Evolutionary conservation across 1,139 yeast species (phyloP).

Genomic region (Pichia sp.): DNA sequence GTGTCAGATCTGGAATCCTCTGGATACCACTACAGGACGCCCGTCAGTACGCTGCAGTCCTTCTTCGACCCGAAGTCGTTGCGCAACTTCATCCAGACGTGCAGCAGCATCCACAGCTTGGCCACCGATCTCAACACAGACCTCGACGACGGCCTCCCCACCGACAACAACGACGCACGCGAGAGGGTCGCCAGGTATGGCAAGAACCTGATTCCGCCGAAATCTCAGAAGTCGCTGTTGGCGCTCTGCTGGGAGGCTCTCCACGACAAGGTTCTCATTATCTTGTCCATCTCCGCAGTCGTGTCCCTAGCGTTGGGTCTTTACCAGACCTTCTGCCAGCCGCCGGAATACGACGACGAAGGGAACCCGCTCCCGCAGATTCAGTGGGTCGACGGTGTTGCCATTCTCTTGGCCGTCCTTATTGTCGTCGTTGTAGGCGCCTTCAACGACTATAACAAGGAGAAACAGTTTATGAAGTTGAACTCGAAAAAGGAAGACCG

Average conservation of each 20-base stretch:
- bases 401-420: constrained; percentile 84
- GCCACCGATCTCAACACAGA: constrained; percentile 38
- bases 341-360: constrained; percentile 69
- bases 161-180: constrained; percentile 30
- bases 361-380: constrained; percentile 74
- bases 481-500: constrained; percentile 87
- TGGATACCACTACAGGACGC: constrained; percentile 16
- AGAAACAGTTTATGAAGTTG: constrained; percentile 82
- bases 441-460: constrained; percentile 93
- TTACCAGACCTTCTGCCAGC: constrained; percentile 88
- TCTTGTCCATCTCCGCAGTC: constrained; percentile 80
- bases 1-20: constrained; percentile 14
- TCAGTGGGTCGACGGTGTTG: constrained; percentile 99
- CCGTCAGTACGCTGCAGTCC: constrained; percentile 34
- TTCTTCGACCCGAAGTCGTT: constrained; percentile 56
- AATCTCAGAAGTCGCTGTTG: constrained; percentile 62
- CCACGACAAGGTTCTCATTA: constrained; percentile 84
- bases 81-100: constrained; percentile 34
- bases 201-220: constrained; percentile 64
- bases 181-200: constrained; percentile 54
- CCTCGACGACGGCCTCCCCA: constrained; percentile 41
- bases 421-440: constrained; percentile 94
- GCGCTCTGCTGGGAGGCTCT: constrained; percentile 75
- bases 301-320: constrained; percentile 86
- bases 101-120: constrained; percentile 36